Conservation (phyloP, 2,329 filamentous ascomycete genomes). For the Dothideomycetidae sp. region DNA sequence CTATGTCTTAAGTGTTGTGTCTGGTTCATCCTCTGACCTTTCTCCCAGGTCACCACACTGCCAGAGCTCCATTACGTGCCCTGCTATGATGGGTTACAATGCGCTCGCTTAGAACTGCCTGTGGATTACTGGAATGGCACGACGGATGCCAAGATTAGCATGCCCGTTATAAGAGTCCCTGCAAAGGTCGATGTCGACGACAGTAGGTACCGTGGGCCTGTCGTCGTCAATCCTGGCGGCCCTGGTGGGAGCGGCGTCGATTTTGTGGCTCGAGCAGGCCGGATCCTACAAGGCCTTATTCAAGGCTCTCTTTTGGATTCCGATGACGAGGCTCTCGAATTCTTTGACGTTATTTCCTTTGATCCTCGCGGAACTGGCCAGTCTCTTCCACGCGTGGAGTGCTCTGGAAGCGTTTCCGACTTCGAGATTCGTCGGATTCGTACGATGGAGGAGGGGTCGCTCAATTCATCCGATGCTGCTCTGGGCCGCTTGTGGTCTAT, state of each 20-base stretch:
- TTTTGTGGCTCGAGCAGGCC: constrained; percentile 17
- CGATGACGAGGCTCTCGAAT: constrained; percentile 15
- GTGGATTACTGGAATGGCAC: constrained; percentile 30
- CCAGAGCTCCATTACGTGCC: constrained; percentile 3
- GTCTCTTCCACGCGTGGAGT: constrained; percentile 14
- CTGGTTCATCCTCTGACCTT: too few relatives aligned
- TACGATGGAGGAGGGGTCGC: constrained; percentile 6
- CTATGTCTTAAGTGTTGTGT: neutral
- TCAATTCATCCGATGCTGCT: constrained; percentile 26
- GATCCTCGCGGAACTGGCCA: constrained; percentile 29
- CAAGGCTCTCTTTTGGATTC: neutral
- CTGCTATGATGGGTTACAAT: constrained; percentile 34
- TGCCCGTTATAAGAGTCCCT: constrained; percentile 33
- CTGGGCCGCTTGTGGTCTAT: constrained; percentile 30
- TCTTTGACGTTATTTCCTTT: constrained; percentile 31
- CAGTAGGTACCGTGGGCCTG: constrained; percentile 25
- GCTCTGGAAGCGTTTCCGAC: constrained; percentile 1
- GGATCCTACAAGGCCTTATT: constrained; percentile 10
- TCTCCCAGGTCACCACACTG: neutral
- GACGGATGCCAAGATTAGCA: constrained; percentile 23
- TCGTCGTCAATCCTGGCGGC: constrained; percentile 31
- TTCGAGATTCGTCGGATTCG: constrained; percentile 1
- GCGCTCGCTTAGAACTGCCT: constrained; percentile 35
- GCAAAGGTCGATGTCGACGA: constrained; percentile 29
- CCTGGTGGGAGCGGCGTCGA: constrained; percentile 28